These are phyloP conservation scores for Hypoxylon sp. DNA, from an alignment of 2,329 filamentous ascomycete genomes.

Conservation along the genomic window DNA sequence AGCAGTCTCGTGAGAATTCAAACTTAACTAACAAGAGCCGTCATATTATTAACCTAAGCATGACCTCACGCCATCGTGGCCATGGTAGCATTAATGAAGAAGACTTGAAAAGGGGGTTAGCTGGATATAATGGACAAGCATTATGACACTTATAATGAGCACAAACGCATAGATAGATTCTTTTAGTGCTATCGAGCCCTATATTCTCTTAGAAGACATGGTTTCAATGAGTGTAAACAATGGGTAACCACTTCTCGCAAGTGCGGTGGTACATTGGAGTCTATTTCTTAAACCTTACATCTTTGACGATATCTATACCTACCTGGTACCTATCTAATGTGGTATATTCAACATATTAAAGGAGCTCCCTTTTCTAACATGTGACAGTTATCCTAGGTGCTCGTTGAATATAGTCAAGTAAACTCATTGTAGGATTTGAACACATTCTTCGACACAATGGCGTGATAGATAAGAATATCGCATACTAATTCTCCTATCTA, in stretches of 20 bases:
- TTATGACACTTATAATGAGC: neutral
- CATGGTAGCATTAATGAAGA: neutral
- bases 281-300: neutral
- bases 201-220: neutral
- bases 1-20: neutral
- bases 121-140: neutral
- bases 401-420: neutral
- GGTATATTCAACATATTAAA: neutral
- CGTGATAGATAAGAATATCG: slow-evolving; percentile 2
- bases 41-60: neutral
- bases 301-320: neutral
- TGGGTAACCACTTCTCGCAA: neutral
- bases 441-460: neutral
- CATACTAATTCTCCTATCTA: neutral
- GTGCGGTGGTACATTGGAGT: neutral
- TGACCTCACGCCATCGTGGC: neutral
- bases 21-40: neutral
- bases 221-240: neutral
- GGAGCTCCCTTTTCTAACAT: neutral
- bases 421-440: neutral
- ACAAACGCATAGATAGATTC: neutral
- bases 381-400: neutral
- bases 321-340: neutral
- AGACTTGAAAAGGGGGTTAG: neutral
- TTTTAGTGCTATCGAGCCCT: neutral